phyloP scores from a whole-genome alignment of 2,329 filamentous ascomycete species.

The Mollisia scopiformis region DNA sequence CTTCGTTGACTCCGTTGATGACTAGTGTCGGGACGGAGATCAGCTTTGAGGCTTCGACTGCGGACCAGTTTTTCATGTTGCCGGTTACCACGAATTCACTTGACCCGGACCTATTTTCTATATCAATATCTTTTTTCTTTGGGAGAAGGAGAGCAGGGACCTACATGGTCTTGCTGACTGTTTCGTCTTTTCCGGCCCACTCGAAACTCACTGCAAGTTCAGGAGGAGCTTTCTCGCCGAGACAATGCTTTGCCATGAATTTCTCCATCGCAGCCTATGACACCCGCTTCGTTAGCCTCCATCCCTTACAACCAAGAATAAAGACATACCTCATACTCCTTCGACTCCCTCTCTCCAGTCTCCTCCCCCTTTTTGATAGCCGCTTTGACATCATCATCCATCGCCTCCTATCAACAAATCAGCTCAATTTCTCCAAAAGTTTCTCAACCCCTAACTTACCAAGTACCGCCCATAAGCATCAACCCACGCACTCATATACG shows the following conservation, averaged over 20 bases:
- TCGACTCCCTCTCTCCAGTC: background rate
- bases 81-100: slow-evolving; percentile 42
- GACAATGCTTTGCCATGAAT: slow-evolving; percentile 5
- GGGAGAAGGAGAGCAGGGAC: background rate
- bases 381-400: slow-evolving; percentile 28
- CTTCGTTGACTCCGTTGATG: slow-evolving; percentile 44
- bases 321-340: slow-evolving; percentile 10
- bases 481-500: slow-evolving; percentile 20
- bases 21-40: slow-evolving; percentile 42
- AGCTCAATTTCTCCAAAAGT: no score
- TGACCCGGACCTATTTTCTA: background rate
- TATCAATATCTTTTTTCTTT: background rate
- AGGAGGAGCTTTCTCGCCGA: slow-evolving; percentile 1
- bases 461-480: slow-evolving; percentile 28
- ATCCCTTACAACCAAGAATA: background rate
- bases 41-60: slow-evolving; percentile 37
- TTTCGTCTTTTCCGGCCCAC: slow-evolving; percentile 29
- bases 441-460: no score
- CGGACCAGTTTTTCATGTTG: slow-evolving; percentile 41
- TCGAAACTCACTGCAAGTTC: slow-evolving; percentile 23
- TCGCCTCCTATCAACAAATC: no score
- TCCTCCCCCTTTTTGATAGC: slow-evolving; percentile 22
- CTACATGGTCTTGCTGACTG: slow-evolving; percentile 32
- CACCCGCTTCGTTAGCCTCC: background rate
- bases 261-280: slow-evolving; percentile 4